A percentile compares a stretch with the other conserved stretches of the same genome.
These are phyloP conservation scores for Lizanozyma gosingica DNA, from an alignment of 1,139 yeast genomes.

Conservation along the genomic window DNA sequence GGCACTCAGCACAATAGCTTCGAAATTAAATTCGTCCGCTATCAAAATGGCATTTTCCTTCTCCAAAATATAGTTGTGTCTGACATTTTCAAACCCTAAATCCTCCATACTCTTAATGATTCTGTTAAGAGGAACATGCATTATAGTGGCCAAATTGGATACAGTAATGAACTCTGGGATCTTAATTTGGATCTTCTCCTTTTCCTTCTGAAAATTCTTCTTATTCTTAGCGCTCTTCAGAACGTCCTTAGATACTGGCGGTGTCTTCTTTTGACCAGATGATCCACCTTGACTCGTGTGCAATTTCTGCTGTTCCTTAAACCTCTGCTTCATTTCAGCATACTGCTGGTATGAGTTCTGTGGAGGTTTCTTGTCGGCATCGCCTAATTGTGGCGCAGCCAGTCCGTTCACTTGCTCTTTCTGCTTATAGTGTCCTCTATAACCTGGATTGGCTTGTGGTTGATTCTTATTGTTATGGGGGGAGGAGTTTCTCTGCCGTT, in stretches of 20 bases:
- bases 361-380: not conserved
- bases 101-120: constrained; percentile 50
- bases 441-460: not conserved
- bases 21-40: constrained; percentile 83
- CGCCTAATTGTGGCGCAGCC: not conserved
- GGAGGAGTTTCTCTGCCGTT: not conserved
- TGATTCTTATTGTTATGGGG: not conserved
- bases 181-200: constrained; percentile 27
- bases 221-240: constrained; percentile 15
- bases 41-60: constrained; percentile 77
- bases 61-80: constrained; percentile 75
- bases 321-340: constrained; percentile 5
- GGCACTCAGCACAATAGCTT: constrained; percentile 45
- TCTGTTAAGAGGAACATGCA: constrained; percentile 54
- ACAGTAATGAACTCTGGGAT: constrained; percentile 72
- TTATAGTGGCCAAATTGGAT: constrained; percentile 63
- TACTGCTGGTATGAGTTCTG: constrained; percentile 10
- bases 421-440: not conserved
- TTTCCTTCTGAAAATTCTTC: constrained; percentile 11
- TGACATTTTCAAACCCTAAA: constrained; percentile 69
- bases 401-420: not conserved
- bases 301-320: not conserved
- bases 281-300: not conserved
- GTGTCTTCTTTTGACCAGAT: constrained; percentile 7
- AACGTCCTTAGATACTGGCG: constrained; percentile 9